Conservation (phyloP, 352 stramenopile species). For the Phytophthora sojae region DNA sequence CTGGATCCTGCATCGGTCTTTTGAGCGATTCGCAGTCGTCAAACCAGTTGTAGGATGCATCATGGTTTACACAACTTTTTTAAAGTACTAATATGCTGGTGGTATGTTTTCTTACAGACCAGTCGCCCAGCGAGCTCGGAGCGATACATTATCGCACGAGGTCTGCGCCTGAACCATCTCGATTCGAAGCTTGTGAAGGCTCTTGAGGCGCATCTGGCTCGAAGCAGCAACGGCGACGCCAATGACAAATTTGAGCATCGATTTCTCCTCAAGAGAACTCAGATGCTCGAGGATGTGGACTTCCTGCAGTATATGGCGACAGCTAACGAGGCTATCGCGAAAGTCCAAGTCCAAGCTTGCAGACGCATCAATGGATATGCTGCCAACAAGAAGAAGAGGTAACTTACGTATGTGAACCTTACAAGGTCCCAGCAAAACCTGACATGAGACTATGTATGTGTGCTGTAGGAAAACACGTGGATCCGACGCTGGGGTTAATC, state of each 20-base stretch:
- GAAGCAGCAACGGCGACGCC: conserved; percentile 5
- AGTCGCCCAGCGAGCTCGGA: conserved; percentile 85
- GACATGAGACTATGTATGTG: neutral
- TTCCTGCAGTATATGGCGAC: conserved; percentile 58
- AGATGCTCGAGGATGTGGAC: conserved; percentile 28
- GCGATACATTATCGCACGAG: conserved; percentile 65
- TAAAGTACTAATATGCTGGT: neutral
- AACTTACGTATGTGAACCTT: neutral
- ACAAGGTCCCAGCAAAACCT: neutral
- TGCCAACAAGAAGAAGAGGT: conserved; percentile 40
- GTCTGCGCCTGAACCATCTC: conserved; percentile 27
- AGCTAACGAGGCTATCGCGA: conserved; percentile 44
- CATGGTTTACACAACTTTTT: neutral
- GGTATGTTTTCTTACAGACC: conserved; percentile 46
- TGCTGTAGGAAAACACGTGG: conserved; percentile 29
- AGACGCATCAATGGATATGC: conserved; percentile 44
- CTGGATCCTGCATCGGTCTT: conserved; percentile 72
- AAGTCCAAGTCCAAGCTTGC: conserved; percentile 50
- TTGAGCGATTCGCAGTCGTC: conserved; percentile 67
- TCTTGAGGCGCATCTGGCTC: conserved; percentile 38
- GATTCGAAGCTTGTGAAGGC: conserved; percentile 29
- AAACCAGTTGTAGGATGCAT: conserved; percentile 55
- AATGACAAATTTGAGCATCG: neutral
- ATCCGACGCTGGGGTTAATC: conserved; percentile 21
- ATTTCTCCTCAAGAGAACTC: conserved; percentile 31